Evolutionary conservation across 768 basidiomycete genomes (phyloP).

Genomic region (Amanita pseudoporphyria): DNA sequence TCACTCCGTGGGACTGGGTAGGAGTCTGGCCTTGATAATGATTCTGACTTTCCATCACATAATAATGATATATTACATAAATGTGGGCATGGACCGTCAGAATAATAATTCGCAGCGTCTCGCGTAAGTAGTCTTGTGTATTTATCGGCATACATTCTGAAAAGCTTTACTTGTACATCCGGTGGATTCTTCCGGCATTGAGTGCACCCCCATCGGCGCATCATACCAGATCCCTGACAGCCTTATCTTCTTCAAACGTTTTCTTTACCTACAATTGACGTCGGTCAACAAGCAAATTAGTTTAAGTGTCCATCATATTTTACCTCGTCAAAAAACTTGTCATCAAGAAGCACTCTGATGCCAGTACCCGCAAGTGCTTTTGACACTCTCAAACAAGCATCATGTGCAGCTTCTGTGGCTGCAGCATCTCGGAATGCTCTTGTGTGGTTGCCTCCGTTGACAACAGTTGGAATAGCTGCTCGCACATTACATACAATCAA

Average conservation of each 20-base stretch:
- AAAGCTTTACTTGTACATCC: conserved; percentile 42
- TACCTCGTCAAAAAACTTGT: conserved; percentile 50
- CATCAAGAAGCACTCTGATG: conserved; percentile 60
- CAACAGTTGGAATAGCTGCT: conserved; percentile 65
- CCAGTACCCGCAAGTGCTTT: conserved; percentile 68
- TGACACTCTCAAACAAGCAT: conserved; percentile 55
- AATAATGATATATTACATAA: too few relatives aligned
- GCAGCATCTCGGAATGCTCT: conserved; percentile 57
- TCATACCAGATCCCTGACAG: conserved; percentile 2
- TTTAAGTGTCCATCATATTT: conserved; percentile 1
- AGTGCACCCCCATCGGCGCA: conserved; percentile 63
- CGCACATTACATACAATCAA: background rate
- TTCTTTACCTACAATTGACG: conserved; percentile 1
- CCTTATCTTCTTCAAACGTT: conserved; percentile 5
- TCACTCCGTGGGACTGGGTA: too few relatives aligned
- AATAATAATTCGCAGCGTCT: too few relatives aligned
- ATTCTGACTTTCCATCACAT: too few relatives aligned
- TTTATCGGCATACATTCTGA: too few relatives aligned
- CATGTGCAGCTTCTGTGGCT: conserved; percentile 48
- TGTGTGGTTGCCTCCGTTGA: conserved; percentile 74
- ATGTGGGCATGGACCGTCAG: too few relatives aligned
- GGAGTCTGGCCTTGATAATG: too few relatives aligned
- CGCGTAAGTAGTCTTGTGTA: too few relatives aligned
- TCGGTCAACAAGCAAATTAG: background rate
- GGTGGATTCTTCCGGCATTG: too few relatives aligned